phyloP scores from a whole-genome alignment of 2,329 filamentous ascomycete species.

The Fusarium sp. region DNA sequence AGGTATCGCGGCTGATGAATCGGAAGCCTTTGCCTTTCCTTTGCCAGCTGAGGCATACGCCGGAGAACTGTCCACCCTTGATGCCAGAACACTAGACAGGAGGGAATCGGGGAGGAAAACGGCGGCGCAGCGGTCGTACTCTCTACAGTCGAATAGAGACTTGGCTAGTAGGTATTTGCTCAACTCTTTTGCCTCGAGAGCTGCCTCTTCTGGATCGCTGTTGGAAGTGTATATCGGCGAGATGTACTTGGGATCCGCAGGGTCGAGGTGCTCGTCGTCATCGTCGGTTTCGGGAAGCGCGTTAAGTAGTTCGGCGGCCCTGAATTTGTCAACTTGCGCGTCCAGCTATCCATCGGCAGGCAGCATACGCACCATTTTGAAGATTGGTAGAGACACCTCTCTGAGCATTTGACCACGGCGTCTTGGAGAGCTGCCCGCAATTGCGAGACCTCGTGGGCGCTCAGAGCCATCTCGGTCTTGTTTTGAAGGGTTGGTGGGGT shows the following conservation, averaged over 20 bases:
- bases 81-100: slow-evolving; percentile 72
- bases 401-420: slow-evolving; percentile 90
- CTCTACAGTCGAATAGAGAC: slow-evolving; percentile 93
- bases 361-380: slow-evolving; percentile 82
- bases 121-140: slow-evolving; percentile 92
- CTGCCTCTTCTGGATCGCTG: slow-evolving; percentile 77
- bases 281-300: slow-evolving; percentile 76
- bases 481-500: slow-evolving; percentile 28
- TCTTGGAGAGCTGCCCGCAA: slow-evolving; percentile 82
- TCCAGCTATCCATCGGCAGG: not conserved
- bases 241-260: slow-evolving; percentile 54
- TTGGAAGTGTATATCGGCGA: slow-evolving; percentile 66
- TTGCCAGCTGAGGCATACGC: slow-evolving; percentile 67
- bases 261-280: slow-evolving; percentile 60
- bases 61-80: slow-evolving; percentile 55
- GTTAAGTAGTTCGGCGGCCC: slow-evolving; percentile 93
- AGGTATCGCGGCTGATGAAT: slow-evolving; percentile 38
- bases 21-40: slow-evolving; percentile 62
- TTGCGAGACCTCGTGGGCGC: slow-evolving; percentile 68
- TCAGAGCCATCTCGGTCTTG: slow-evolving; percentile 64
- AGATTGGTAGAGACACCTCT: slow-evolving; percentile 94
- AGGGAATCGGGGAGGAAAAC: slow-evolving; percentile 88
- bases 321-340: slow-evolving; percentile 53
- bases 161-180: slow-evolving; percentile 91
- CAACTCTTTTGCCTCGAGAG: slow-evolving; percentile 81